Evolutionary conservation across 2,329 filamentous ascomycete genomes (phyloP), one percentile per base, ranked within the genome.

Genomic region (Microdochium paspali): DNA sequence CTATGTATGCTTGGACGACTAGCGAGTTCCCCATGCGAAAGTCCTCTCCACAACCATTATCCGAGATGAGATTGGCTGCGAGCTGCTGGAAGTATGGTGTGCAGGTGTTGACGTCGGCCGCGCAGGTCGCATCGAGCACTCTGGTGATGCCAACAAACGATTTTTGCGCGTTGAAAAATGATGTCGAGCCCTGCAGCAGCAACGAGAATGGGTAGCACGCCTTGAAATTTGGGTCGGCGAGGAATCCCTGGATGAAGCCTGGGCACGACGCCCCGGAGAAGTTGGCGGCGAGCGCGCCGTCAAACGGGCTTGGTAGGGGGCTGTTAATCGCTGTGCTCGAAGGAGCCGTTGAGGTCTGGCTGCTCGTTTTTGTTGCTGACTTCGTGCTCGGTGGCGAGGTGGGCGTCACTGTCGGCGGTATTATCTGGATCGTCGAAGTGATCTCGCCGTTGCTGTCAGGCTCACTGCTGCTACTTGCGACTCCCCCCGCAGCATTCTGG

Each of bases 181-280:
- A 80, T 46, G 76, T 79, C 10, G 91, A 96, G 52, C 86, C 89
- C 82, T 87, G 80, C 10, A 97, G 72, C 53, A 97, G 77, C 57
- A 95, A 73, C 1, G 90, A 95, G 49, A 96, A 73, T 0, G 91
- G 88, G 54, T 90, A 80, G 68, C 91, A 97, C 46, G 75, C 64
- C 55, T 79, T 76, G 56, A 93, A 89, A 3, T 78, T 81, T 5
- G 74, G 61, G 59, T 87, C 78, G 44, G 66, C 68, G 45, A 93
- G 73, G 56, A 95, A 80, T 2, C 63, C 64, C 46, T 77, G 71
- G 63, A 95, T 83, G 66, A 91, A 90, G 4, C 61, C 61, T 3
- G 81, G 78, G 58, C 86, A 90, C 4, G 69, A 67, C n/a, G n/a
- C n/a, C 23, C 68, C 61, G 15, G 76, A 75, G 64, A 87, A 85